Evolutionary conservation across 2,329 filamentous ascomycete species (phyloP).

Genomic region (Diaporthe velutina): DNA sequence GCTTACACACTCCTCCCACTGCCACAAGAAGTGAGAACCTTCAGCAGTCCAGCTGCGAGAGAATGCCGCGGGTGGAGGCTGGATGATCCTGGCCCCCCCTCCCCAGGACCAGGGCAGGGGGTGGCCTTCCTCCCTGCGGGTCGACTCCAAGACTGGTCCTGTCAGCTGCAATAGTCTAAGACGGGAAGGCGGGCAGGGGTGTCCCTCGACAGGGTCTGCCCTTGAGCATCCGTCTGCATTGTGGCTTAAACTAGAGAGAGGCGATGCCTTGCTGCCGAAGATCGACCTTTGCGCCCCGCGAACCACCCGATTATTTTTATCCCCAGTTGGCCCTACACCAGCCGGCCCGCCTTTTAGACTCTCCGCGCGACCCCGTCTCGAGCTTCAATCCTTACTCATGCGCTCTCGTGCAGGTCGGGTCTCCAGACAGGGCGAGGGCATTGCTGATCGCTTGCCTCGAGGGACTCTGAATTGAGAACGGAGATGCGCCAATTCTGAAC

Average conservation of each 20-base stretch:
- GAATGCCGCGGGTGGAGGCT: slow-evolving; percentile 18
- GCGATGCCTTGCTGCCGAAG: slow-evolving; percentile 36
- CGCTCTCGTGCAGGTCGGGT: neutral
- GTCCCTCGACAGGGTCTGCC: neutral
- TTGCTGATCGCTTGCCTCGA: neutral
- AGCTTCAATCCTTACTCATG: slow-evolving; percentile 25
- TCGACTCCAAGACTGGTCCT: slow-evolving; percentile 15
- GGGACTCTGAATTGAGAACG: neutral
- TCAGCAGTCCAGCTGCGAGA: slow-evolving; percentile 22
- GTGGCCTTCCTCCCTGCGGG: slow-evolving; percentile 27
- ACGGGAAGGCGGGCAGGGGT: slow-evolving; percentile 19
- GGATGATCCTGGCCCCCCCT: slow-evolving; percentile 10
- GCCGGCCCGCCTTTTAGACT: slow-evolving; percentile 28
- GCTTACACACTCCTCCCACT: neutral
- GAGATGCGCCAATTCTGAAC: neutral
- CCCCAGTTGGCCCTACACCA: slow-evolving; percentile 31
- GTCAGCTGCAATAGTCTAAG: slow-evolving; percentile 32
- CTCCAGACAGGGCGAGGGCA: neutral
- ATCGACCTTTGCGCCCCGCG: slow-evolving; percentile 33
- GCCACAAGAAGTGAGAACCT: slow-evolving; percentile 23
- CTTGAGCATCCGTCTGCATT: slow-evolving; percentile 25
- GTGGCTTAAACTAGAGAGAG: slow-evolving; percentile 31
- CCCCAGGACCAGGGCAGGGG: slow-evolving; percentile 13
- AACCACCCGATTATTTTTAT: slow-evolving; percentile 39
- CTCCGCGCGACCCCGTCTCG: slow-evolving; percentile 20